phyloP scores from a whole-genome alignment of 176 grass and related monocot species.

The Eragrostis curvula region DNA sequence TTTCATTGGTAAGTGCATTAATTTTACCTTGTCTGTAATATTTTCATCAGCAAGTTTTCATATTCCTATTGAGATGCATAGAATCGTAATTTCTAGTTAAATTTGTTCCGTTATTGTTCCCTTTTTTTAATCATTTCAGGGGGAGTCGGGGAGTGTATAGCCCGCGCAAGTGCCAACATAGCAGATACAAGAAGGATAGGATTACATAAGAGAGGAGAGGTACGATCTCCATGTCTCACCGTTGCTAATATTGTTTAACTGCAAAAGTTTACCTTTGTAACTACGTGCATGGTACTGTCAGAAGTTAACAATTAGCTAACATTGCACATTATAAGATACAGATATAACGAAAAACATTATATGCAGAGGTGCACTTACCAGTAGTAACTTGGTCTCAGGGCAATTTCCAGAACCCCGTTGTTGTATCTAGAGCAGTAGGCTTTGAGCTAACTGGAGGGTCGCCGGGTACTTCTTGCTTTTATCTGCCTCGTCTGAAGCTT shows the following conservation, averaged over 20 bases:
- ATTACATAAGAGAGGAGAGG: too few relatives aligned
- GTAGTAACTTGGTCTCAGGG: conserved; percentile 44
- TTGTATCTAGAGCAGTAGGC: conserved; percentile 72
- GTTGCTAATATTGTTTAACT: not conserved
- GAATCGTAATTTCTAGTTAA: too few relatives aligned
- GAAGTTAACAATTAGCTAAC: conserved; percentile 9
- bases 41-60: too few relatives aligned
- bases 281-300: conserved; percentile 14
- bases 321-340: conserved; percentile 20
- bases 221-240: too few relatives aligned
- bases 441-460: conserved; percentile 90
- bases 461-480: conserved; percentile 89
- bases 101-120: too few relatives aligned
- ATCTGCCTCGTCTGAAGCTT: conserved; percentile 68
- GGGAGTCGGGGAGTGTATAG: too few relatives aligned
- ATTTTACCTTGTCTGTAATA: too few relatives aligned
- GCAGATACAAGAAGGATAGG: too few relatives aligned
- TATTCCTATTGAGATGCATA: too few relatives aligned
- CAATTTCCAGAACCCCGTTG: conserved; percentile 67
- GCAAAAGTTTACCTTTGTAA: not conserved
- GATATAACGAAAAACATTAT: conserved; percentile 9
- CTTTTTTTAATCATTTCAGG: too few relatives aligned
- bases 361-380: conserved; percentile 33
- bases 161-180: too few relatives aligned
- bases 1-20: too few relatives aligned